phyloP scores from a whole-genome alignment of 2,329 filamentous ascomycete genomes.

The Stemphylium lycopersici region DNA sequence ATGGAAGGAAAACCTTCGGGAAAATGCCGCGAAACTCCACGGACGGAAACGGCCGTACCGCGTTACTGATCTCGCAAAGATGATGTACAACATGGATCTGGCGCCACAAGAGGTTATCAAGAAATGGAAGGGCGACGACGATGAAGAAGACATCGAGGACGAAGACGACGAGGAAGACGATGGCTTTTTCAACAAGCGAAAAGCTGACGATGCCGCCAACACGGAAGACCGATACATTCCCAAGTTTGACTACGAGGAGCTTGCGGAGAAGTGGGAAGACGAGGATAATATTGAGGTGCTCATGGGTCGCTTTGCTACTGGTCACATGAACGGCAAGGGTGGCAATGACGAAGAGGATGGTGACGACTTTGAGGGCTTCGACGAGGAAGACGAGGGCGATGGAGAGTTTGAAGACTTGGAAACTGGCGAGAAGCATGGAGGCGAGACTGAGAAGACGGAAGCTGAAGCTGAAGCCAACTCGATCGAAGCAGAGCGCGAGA shows the following conservation, averaged over 20 bases:
- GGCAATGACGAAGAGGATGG: constrained; percentile 51
- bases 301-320: constrained; percentile 75
- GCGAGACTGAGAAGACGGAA: constrained; percentile 48
- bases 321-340: constrained; percentile 60
- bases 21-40: constrained; percentile 75
- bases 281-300: constrained; percentile 78
- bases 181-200: constrained; percentile 67
- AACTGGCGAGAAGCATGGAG: constrained; percentile 67
- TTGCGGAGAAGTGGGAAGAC: constrained; percentile 86
- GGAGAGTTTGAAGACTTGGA: constrained; percentile 88
- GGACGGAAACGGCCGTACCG: constrained; percentile 74
- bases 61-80: constrained; percentile 79
- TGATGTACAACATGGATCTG: constrained; percentile 86
- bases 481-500: constrained; percentile 87
- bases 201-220: constrained; percentile 55
- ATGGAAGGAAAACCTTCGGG: constrained; percentile 89
- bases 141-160: constrained; percentile 57
- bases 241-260: constrained; percentile 75
- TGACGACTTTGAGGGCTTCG: constrained; percentile 64
- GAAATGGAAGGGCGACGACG: constrained; percentile 76
- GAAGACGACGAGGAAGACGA: constrained; percentile 68
- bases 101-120: constrained; percentile 75
- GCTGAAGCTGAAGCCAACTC: constrained; percentile 55
- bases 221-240: constrained; percentile 81
- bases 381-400: constrained; percentile 69